Evolutionary conservation across 2,329 filamentous ascomycete species (phyloP).

Genomic region (Catunica adiposa): DNA sequence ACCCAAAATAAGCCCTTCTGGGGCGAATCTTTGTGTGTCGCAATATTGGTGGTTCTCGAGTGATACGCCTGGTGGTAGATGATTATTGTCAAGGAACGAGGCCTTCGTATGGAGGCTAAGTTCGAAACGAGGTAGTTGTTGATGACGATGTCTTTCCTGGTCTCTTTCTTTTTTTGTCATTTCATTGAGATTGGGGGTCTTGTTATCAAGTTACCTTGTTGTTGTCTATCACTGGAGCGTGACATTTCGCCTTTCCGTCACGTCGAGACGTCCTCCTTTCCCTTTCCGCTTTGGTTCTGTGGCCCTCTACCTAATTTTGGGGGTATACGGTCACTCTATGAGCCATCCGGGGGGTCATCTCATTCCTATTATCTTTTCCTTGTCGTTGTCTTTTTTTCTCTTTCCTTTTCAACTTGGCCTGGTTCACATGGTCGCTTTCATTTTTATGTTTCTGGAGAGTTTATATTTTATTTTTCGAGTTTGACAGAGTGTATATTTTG

Average conservation of each 20-base stretch:
- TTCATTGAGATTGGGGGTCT: background rate
- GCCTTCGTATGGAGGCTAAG: background rate
- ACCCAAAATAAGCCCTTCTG: conserved; percentile 14
- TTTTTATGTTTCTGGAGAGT: conserved; percentile 5
- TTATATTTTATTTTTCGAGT: background rate
- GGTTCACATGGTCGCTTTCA: conserved; percentile 1
- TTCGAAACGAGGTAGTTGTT: background rate
- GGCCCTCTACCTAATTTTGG: background rate
- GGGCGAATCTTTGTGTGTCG: conserved; percentile 6
- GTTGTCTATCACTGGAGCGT: background rate
- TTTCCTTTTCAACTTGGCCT: conserved; percentile 13
- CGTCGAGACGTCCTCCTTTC: conserved; percentile 5
- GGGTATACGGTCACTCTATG: background rate
- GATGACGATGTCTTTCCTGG: background rate
- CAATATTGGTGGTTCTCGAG: background rate
- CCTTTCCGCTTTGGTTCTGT: background rate
- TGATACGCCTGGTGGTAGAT: background rate
- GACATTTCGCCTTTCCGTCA: background rate
- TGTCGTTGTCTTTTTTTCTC: conserved; percentile 12
- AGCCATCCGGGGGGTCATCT: background rate
- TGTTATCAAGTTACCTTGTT: background rate
- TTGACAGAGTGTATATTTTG: conserved; percentile 8
- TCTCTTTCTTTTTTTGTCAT: background rate
- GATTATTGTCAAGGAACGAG: background rate
- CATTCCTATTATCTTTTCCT: conserved; percentile 5